Evolutionary conservation across 2,329 filamentous ascomycete genomes (phyloP).

Genomic region (Penicillium sp.): DNA sequence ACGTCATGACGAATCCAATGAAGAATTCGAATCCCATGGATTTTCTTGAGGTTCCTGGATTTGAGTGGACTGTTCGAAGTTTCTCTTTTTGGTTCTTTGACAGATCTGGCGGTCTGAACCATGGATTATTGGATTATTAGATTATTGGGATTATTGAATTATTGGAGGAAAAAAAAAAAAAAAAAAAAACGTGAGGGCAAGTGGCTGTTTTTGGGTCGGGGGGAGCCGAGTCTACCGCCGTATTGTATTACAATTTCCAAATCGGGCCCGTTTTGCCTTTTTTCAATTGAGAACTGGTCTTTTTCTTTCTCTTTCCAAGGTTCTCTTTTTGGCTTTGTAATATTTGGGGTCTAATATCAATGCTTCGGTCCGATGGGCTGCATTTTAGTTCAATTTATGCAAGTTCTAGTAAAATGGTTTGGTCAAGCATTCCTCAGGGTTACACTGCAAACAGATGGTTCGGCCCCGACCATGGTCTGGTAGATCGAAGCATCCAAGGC

Average conservation of each 20-base stretch:
- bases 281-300: neutral
- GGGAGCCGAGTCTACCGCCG: conserved; percentile 5
- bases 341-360: neutral
- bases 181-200: too few species aligned
- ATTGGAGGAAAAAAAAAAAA: neutral
- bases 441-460: conserved; percentile 2
- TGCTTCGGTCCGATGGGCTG: neutral
- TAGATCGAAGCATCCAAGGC: neutral
- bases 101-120: conserved; percentile 5
- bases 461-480: neutral
- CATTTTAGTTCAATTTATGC: neutral
- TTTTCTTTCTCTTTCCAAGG: neutral
- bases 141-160: too few species aligned
- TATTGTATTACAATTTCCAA: conserved; percentile 4
- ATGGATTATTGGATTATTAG: neutral
- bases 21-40: neutral
- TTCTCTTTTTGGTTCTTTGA: neutral
- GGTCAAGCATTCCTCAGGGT: neutral
- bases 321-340: too few species aligned
- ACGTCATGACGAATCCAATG: conserved; percentile 3
- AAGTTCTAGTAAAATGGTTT: neutral
- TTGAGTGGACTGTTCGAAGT: neutral
- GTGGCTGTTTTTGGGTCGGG: conserved; percentile 9
- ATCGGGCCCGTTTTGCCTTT: conserved; percentile 1
- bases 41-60: neutral